These are phyloP conservation scores for Urochloa ruziziensis DNA, from an alignment of 176 grass and related monocot genomes.

Conservation along the genomic window DNA sequence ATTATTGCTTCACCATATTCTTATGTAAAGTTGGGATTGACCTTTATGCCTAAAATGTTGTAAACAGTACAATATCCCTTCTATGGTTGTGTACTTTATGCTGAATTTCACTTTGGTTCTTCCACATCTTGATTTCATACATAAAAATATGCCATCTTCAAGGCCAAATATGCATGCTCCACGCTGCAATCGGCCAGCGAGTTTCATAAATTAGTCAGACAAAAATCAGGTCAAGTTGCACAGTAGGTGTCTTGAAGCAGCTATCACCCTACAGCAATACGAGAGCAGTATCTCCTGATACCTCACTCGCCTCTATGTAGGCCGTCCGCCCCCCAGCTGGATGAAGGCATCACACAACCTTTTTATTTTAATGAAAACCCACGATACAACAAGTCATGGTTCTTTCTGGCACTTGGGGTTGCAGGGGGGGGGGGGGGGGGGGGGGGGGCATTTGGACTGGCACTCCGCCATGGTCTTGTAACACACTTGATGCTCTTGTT, in stretches of 20 bases:
- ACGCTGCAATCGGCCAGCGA: neutral
- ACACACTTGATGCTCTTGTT: no score
- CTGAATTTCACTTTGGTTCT: neutral
- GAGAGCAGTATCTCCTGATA: neutral
- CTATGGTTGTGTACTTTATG: neutral
- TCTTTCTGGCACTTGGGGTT: no score
- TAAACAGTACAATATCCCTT: neutral
- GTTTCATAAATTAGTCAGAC: neutral
- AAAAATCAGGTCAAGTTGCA: neutral
- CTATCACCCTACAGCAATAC: neutral
- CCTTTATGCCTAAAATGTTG: neutral
- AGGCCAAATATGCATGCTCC: neutral
- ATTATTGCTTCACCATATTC: neutral
- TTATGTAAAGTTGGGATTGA: neutral
- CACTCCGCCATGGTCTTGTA: no score
- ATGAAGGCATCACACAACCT: no score
- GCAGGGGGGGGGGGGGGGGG: no score
- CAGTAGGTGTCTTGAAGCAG: neutral
- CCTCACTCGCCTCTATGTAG: no score
- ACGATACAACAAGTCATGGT: no score
- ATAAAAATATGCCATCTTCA: no score
- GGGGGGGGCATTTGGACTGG: no score
- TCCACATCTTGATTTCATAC: neutral
- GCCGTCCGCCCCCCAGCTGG: no score
- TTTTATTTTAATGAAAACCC: no score